phyloP scores from a whole-genome alignment of 169 alveolate genomes.

The Amoebophrya sp. region DNA sequence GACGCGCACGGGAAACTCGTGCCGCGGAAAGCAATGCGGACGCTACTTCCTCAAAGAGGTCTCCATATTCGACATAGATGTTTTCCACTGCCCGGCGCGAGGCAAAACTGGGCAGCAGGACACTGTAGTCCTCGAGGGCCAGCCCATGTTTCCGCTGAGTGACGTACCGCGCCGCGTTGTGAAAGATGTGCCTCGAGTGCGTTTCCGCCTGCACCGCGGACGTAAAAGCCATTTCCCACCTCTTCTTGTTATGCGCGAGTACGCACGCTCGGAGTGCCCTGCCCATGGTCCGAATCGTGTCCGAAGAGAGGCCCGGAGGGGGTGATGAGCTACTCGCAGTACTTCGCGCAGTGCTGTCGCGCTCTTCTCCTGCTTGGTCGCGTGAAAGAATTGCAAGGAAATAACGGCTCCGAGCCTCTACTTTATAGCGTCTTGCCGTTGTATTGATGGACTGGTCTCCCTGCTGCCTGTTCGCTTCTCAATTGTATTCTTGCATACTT shows the following conservation, averaged over 20 bases:
- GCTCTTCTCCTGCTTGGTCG: too few relatives aligned
- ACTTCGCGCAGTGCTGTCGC: too few relatives aligned
- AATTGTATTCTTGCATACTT: too few relatives aligned
- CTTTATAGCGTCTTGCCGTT: too few relatives aligned
- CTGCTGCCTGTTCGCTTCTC: too few relatives aligned
- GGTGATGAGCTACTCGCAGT: too few relatives aligned
- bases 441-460: too few relatives aligned
- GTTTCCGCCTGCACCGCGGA: not conserved
- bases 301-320: not conserved
- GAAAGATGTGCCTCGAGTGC: not conserved
- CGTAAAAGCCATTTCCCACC: not conserved
- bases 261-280: not conserved
- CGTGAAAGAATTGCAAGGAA: too few relatives aligned
- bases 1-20: not conserved
- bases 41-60: not conserved
- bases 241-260: not conserved
- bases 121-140: not conserved
- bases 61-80: not conserved
- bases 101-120: not conserved
- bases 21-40: not conserved
- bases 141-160: not conserved
- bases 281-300: not conserved
- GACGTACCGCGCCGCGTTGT: not conserved
- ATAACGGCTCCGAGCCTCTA: too few relatives aligned
- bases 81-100: not conserved